phyloP scores from a whole-genome alignment of 2,329 filamentous ascomycete genomes.

The Malbranchea zuffiana region DNA sequence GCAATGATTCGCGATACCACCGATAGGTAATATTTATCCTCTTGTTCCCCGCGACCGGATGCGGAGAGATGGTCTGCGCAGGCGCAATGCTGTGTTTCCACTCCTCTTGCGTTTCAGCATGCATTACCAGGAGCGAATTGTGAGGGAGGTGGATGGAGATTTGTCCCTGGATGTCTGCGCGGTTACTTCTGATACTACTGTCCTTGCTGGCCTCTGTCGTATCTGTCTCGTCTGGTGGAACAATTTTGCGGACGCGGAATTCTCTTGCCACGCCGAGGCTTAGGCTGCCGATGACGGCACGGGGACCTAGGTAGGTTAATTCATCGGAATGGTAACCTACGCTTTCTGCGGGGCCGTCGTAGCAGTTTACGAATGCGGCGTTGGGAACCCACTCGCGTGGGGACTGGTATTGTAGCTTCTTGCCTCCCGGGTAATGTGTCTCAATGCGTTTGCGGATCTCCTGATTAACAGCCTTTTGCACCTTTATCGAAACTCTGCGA shows the following conservation, averaged over 20 bases:
- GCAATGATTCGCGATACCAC: conserved; percentile 65
- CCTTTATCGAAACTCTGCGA: conserved; percentile 54
- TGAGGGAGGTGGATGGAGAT: conserved; percentile 90
- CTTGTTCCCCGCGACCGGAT: conserved; percentile 67
- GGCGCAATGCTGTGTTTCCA: conserved; percentile 87
- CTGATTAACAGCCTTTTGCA: conserved; percentile 64
- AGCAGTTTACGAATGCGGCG: conserved; percentile 90
- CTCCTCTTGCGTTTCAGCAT: conserved; percentile 93
- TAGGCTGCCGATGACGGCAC: conserved; percentile 77
- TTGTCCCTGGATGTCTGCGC: conserved; percentile 62
- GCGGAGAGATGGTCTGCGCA: conserved; percentile 65
- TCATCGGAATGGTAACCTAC: conserved; percentile 93
- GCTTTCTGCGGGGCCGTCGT: conserved; percentile 65
- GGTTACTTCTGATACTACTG: conserved; percentile 12
- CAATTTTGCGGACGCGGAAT: conserved; percentile 71
- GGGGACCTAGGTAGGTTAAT: conserved; percentile 82
- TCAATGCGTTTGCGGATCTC: conserved; percentile 64
- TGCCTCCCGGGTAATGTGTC: conserved; percentile 54
- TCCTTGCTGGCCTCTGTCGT: conserved; percentile 18
- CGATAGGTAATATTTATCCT: conserved; percentile 93
- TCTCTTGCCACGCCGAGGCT: conserved; percentile 87
- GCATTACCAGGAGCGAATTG: conserved; percentile 90
- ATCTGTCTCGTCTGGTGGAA: conserved; percentile 47
- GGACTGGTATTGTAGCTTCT: conserved; percentile 69
- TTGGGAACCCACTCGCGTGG: conserved; percentile 68